Conservation (phyloP, 345 rosid genomes). For the Isatis tinctoria region DNA sequence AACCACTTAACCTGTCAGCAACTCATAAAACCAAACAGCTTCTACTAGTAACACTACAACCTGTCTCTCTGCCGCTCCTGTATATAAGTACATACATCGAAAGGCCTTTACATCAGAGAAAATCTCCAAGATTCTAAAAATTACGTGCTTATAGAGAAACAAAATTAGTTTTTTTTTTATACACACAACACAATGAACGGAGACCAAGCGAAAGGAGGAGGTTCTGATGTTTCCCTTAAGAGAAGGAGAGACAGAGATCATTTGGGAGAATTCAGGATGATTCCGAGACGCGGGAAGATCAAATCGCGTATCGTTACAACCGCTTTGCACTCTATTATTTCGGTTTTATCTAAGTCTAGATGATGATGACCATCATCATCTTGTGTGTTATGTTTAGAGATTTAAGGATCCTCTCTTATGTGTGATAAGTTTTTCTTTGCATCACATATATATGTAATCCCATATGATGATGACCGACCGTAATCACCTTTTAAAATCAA, state of each 20-base stretch:
- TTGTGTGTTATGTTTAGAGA: background rate
- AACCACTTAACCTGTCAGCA: constrained; percentile 20
- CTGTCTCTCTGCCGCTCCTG: background rate
- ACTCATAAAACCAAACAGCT: constrained; percentile 17
- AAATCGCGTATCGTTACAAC: constrained; percentile 27
- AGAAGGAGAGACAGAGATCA: background rate
- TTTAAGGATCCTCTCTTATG: background rate
- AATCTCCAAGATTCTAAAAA: background rate
- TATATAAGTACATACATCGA: constrained; percentile 8
- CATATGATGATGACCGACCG: background rate
- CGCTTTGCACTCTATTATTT: constrained; percentile 21
- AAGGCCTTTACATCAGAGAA: background rate
- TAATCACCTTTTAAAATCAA: background rate
- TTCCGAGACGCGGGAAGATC: constrained; percentile 22
- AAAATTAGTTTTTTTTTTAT: background rate
- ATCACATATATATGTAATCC: background rate
- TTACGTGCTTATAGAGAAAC: constrained; percentile 13
- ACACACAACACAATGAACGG: background rate
- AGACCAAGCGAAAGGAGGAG: background rate
- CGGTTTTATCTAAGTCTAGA: constrained; percentile 21
- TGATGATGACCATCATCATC: background rate
- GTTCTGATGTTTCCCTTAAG: background rate
- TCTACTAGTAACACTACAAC: constrained; percentile 15
- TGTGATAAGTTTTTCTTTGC: background rate
- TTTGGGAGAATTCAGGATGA: background rate